phyloP scores from a whole-genome alignment of 805 yeast species.

The Ogataea chonburiensis region DNA sequence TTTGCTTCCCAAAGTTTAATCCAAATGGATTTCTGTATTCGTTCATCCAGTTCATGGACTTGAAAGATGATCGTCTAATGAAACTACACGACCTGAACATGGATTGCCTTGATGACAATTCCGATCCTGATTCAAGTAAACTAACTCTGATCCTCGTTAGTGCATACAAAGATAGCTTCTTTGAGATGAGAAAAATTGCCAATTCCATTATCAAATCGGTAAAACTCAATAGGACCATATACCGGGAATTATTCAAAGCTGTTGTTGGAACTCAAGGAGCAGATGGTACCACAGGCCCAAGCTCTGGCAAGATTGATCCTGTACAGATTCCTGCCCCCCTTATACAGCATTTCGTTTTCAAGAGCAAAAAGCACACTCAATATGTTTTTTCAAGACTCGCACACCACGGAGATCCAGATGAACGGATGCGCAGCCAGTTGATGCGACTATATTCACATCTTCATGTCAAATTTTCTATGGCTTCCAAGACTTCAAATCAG shows the following conservation, averaged over 20 bases:
- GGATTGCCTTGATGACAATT: slow-evolving; percentile 17
- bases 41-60: slow-evolving; percentile 61
- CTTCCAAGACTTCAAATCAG: slow-evolving; percentile 16
- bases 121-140: slow-evolving; percentile 28
- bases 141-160: slow-evolving; percentile 50
- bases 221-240: slow-evolving; percentile 36
- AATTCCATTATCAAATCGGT: slow-evolving; percentile 47
- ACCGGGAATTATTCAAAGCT: slow-evolving; percentile 29
- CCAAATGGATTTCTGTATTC: slow-evolving; percentile 83
- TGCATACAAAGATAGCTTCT: slow-evolving; percentile 77
- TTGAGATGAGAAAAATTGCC: slow-evolving; percentile 64
- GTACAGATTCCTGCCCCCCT: slow-evolving; percentile 55
- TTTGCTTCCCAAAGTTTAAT: slow-evolving; percentile 89
- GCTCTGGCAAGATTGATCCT: slow-evolving; percentile 42
- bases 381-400: slow-evolving; percentile 38
- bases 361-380: slow-evolving; percentile 67
- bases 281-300: slow-evolving; percentile 29
- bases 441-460: slow-evolving; percentile 30
- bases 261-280: slow-evolving; percentile 32
- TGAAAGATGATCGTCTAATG: slow-evolving; percentile 33
- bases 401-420: slow-evolving; percentile 19
- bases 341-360: slow-evolving; percentile 79
- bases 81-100: slow-evolving; percentile 30
- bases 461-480: slow-evolving; percentile 14
- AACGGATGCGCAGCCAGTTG: slow-evolving; percentile 25